Evolutionary conservation across 768 basidiomycete genomes (phyloP).

Genomic region (Auricularia sp.): DNA sequence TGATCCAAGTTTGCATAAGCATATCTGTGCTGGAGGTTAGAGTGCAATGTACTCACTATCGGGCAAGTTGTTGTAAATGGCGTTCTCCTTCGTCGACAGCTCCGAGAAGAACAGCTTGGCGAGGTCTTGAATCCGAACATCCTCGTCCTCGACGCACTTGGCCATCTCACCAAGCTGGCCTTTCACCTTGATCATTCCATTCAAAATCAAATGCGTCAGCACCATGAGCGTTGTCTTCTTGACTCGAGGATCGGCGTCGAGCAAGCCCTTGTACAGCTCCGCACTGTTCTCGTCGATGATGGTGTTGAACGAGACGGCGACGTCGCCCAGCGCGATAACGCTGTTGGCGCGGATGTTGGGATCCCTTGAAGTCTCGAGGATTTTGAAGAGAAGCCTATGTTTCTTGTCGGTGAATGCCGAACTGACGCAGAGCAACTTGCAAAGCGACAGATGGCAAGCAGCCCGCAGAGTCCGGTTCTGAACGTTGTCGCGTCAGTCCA

Average conservation of each 20-base stretch:
- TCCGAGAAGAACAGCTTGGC: constrained; percentile 98
- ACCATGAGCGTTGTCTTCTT: constrained; percentile 99
- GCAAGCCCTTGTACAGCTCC: constrained; percentile 87
- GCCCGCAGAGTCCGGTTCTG: not conserved
- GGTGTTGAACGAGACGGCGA: constrained; percentile 92
- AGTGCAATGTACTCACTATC: constrained; percentile 58
- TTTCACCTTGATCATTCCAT: constrained; percentile 99
- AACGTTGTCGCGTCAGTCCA: too few relatives aligned
- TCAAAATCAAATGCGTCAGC: constrained; percentile 88
- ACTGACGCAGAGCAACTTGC: constrained; percentile 94
- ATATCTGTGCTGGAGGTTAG: not conserved
- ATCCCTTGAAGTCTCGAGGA: constrained; percentile 85
- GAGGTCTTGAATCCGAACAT: constrained; percentile 77
- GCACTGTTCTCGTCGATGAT: constrained; percentile 97
- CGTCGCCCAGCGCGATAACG: constrained; percentile 94
- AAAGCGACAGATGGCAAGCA: constrained; percentile 70
- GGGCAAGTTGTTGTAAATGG: constrained; percentile 96
- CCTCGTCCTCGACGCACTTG: constrained; percentile 93
- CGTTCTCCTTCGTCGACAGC: constrained; percentile 93
- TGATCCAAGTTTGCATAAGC: constrained; percentile 21
- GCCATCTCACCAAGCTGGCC: constrained; percentile 99
- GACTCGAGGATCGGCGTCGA: constrained; percentile 75
- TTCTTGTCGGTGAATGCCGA: constrained; percentile 88
- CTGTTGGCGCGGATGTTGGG: constrained; percentile 89
- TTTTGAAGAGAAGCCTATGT: constrained; percentile 81